Base-by-base conservation (phyloP, 345 rosid species). In the Brassica nigra region DNA sequence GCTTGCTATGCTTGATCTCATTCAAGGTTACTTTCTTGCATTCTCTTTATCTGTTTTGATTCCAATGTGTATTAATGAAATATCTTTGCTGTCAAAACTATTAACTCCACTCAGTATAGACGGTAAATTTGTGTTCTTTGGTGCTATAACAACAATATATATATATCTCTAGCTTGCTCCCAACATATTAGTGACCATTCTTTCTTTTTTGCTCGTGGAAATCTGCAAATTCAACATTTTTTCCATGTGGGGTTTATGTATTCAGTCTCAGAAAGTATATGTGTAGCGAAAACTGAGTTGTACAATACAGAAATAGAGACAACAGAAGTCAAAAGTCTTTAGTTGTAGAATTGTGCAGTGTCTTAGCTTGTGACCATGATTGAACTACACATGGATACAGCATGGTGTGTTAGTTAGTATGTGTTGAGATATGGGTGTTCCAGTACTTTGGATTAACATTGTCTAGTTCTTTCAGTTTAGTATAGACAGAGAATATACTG, bases 1-100 rank as follows among this genome's bases (percentile, higher is more conserved):
- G 83, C 97, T 95, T 68, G 99, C 98, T 8, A 89, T 93, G 93
- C 99, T 95, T 69, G 98, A 95, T 78, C 90, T 93, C 67, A 93
- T 90, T 65, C 98, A 93, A 93, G 97, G 99, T 93, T 70, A 9
- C 63, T 76, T 10, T 34, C 37, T 34, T n/a, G 10, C 3, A 0
- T 18, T 11, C 31, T 18, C 8, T 29, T 31, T 4, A 2, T 23
- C 8, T 23, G 27, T 23, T 18, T 18, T 18, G 18, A 18, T 18
- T 18, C 18, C 18, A 18, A 18, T 18, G 18, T 18, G 18, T 18
- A 18, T 18, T 18, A 18, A 18, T 18, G 18, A 18, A 18, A 18
- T 18, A 18, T 18, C 18, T 18, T 18, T 18, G 18, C 18, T 18
- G 18, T 18, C 18, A 18, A 18, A 18, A 18, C 18, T 18, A 18